Base-by-base conservation (phyloP, 2,329 filamentous ascomycete species). In the Aspergillus sp. region DNA sequence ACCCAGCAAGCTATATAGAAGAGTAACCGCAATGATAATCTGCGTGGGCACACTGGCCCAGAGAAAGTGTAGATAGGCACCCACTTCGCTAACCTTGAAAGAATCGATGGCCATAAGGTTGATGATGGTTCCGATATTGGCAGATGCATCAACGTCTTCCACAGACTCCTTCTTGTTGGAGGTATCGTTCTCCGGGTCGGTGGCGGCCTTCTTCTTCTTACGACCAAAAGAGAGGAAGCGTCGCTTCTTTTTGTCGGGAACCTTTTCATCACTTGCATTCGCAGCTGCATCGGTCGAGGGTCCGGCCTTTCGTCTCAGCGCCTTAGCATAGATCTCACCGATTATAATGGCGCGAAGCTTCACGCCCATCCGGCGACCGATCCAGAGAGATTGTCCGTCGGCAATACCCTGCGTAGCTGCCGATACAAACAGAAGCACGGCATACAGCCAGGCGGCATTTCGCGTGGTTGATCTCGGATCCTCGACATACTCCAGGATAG, bases 101-200 rank as follows among this genome's bases (percentile, higher is more conserved):
- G 93, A 97, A 79, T 99, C 96, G 41, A 99, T 96, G 11, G 95
- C 96, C 95, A 99, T 99, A 64, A 99, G 81, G 74, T 98, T 99
- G 79, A 99, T 99, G 69, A 99, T 97, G n/a, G 95, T 96, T 62
- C 96, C 95, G 51, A 96, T 83, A 60, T 95, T 97, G 40, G 92
- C 93, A 77, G 96, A 91, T 57, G 89, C 84, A 61, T 91, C 88
- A 17, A 60, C 57, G n/a, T 70, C 68, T 35, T 66, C 68, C 41
- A 74, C 67, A 54, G 67, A 23, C 31, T 68, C 64, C 31, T 69
- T 66, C 24, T 65, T 62, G 3, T 65, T 62, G 3, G 51, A 48
- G 4, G 49, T 31, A 17, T 66, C 62, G 6, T 57, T 57, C 27
- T 67, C 64, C 5, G 61, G 54, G 47, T 72, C 68, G 21, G 52